Percentiles rank a stretch among this genome's conserved stretches.
Evolutionary conservation across 768 basidiomycete species (phyloP).

Genomic region (Lanmaoa pseudosensibilis): DNA sequence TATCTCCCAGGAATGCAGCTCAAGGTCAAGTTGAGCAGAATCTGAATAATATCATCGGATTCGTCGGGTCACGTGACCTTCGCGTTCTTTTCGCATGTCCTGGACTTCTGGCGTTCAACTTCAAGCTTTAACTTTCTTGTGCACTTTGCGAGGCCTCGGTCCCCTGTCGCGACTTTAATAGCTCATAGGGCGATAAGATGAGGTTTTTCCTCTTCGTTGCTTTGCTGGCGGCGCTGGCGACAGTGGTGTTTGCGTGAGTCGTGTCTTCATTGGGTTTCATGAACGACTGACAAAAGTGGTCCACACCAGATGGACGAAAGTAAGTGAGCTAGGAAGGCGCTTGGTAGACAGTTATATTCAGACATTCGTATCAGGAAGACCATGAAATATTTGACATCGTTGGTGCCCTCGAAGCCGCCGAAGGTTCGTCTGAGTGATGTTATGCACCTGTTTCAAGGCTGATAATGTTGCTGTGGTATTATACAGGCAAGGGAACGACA

Average conservation of each 20-base stretch:
- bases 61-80: constrained; percentile 14
- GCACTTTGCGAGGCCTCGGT: neutral
- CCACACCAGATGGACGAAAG: constrained; percentile 69
- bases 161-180: neutral
- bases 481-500: constrained; percentile 76
- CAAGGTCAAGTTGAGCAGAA: neutral
- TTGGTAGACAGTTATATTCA: constrained; percentile 5
- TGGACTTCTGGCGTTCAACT: neutral
- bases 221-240: constrained; percentile 52
- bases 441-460: constrained; percentile 3
- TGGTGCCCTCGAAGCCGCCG: constrained; percentile 71
- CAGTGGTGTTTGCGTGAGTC: constrained; percentile 61
- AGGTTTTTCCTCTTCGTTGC: constrained; percentile 46
- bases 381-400: constrained; percentile 97
- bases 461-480: neutral
- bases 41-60: too few relatives aligned
- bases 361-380: constrained; percentile 61
- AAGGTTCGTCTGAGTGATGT: constrained; percentile 50
- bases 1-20: neutral
- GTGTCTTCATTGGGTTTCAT: neutral
- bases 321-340: constrained; percentile 25
- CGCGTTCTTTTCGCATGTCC: neutral
- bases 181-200: constrained; percentile 40
- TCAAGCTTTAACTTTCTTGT: neutral
- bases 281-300: constrained; percentile 2